A percentile compares a stretch with the other conserved stretches of the same genome.
Evolutionary conservation across 257 asterid genomes (phyloP).

Genomic region (Capsicum rhomboideum): DNA sequence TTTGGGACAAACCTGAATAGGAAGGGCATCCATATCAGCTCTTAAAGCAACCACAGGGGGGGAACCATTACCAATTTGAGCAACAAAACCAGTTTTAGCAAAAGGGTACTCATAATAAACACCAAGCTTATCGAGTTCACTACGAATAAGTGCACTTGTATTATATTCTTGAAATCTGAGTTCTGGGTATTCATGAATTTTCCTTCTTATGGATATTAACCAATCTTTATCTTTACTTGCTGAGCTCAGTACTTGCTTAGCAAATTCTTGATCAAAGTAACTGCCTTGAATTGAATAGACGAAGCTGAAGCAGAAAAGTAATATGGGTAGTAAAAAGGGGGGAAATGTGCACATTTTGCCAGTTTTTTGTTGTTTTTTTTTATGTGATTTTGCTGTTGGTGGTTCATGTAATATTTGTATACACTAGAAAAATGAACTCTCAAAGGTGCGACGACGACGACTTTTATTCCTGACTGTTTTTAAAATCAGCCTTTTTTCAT

Average conservation of each 20-base stretch:
- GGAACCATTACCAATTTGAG: conserved; percentile 64
- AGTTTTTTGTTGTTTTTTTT: not conserved
- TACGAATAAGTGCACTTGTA: conserved; percentile 71
- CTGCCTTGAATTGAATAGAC: not conserved
- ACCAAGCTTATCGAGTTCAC: conserved; percentile 53
- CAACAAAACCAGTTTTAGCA: conserved; percentile 79
- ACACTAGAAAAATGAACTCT: not conserved
- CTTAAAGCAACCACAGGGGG: conserved; percentile 73
- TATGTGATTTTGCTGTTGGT: not conserved
- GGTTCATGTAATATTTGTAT: not conserved
- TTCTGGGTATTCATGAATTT: conserved; percentile 83
- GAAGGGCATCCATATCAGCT: conserved; percentile 93
- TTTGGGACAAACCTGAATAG: conserved; percentile 39
- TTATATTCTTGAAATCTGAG: conserved; percentile 62
- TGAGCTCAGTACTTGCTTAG: conserved; percentile 39
- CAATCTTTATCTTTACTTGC: conserved; percentile 46
- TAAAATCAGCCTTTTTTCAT: no score
- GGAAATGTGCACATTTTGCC: conserved; percentile 14
- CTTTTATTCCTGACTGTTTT: no score
- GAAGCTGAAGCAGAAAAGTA: conserved; percentile 10
- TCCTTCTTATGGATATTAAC: conserved; percentile 56
- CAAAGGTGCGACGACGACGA: no score
- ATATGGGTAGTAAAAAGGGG: not conserved
- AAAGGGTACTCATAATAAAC: conserved; percentile 57
- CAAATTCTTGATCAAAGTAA: conserved; percentile 22